phyloP scores from a whole-genome alignment of 495 filamentous ascomycete genomes.

The Penicillium bovifimosum region DNA sequence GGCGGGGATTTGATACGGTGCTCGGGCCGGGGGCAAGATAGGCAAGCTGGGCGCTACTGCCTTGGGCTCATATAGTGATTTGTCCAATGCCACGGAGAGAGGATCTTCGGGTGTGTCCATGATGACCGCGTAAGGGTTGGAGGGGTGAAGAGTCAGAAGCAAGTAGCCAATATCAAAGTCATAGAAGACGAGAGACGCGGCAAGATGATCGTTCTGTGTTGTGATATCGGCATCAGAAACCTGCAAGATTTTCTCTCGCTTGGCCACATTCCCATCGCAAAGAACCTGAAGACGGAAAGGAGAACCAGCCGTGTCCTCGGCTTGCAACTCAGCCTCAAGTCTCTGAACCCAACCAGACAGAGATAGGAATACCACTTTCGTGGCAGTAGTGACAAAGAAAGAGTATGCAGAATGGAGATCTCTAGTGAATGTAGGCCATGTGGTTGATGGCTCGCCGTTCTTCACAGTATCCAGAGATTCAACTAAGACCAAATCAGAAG shows the following conservation, averaged over 20 bases:
- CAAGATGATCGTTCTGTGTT: constrained; percentile 39
- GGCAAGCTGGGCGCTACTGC: constrained; percentile 18
- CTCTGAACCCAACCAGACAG: constrained; percentile 68
- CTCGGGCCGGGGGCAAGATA: constrained; percentile 44
- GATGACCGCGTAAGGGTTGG: constrained; percentile 56
- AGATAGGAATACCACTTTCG: constrained; percentile 65
- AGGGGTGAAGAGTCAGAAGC: constrained; percentile 62
- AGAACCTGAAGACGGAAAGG: constrained; percentile 70
- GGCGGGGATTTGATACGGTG: constrained; percentile 64
- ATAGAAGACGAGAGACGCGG: constrained; percentile 58
- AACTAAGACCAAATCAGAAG: constrained; percentile 42
- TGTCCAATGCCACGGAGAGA: constrained; percentile 26
- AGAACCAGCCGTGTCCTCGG: constrained; percentile 57
- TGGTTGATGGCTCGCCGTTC: constrained; percentile 44
- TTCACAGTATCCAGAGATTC: constrained; percentile 59
- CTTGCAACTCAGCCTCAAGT: constrained; percentile 68
- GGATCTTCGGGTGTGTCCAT: constrained; percentile 59
- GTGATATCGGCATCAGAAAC: constrained; percentile 41
- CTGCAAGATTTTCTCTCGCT: constrained; percentile 53
- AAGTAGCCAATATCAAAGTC: constrained; percentile 76
- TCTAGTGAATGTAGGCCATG: constrained; percentile 67
- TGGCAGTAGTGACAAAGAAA: constrained; percentile 70
- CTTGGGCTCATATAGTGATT: constrained; percentile 26
- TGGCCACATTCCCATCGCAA: constrained; percentile 54
- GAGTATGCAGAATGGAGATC: constrained; percentile 70